Base-by-base conservation (phyloP, 2,329 filamentous ascomycete species). In the Sclerotinia spermophila region DNA sequence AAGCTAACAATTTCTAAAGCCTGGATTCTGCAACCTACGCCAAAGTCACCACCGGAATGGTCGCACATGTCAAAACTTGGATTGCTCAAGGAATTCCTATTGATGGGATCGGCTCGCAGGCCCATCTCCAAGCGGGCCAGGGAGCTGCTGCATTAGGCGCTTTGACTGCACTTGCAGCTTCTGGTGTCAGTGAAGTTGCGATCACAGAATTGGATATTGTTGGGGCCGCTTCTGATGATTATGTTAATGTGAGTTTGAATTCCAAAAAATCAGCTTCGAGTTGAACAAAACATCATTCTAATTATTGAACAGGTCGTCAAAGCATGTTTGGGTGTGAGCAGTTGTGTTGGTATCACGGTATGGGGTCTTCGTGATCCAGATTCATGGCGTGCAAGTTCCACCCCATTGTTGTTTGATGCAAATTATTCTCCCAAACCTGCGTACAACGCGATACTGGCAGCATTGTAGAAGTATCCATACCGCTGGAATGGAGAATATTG, bases 61-160 rank as follows among this genome's bases (percentile, higher is more conserved):
- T 86, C 6, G 79, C 77, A 48, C 82, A 89, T 76, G 90, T 93
- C 74, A 86, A 86, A 77, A 85, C 88, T 77, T 91, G 89, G 89
- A 76, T 87, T 65, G 84, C 83, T 0, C 84, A 83, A 1, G 90
- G 90, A 68, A 80, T 89, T 27, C 88, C 87, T 72, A 90, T 91
- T 72, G 86, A 91, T 75, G 89, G 88, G 68, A 89, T 91, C 70
- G 86, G 71, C 59, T 72, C 71, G 3, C 71, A 74, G 68, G 19
- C 67, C 21, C 73, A 73, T 71, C 59, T 74, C 5, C n/a, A 38
- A 33, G 69, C 73, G 35, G 72, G 72, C 13, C 67, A 71, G 45
- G 72, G 67, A 33, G 24, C 71, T 3, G 53, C 64, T 17, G 17
- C 40, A 21, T 45, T 66, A 15, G 72, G 59, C 40, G 75, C 75